Conservation (phyloP, 1,284 basidiomycete species). For the Earliella scabrosa region DNA sequence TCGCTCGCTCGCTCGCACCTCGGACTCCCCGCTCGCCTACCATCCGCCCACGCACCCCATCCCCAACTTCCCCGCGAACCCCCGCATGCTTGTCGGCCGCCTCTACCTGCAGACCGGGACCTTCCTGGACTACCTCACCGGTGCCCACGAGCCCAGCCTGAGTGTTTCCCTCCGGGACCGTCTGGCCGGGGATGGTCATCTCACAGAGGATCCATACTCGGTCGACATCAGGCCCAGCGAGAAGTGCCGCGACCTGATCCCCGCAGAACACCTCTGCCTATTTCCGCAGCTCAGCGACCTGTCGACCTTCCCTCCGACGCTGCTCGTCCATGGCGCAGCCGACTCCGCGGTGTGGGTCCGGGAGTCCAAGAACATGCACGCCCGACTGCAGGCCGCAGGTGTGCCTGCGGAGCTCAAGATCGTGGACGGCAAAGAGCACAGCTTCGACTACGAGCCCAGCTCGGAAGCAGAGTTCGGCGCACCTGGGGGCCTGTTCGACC, state of each 20-base stretch:
- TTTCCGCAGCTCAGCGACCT: slow-evolving; percentile 58
- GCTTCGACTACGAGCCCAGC: slow-evolving; percentile 53
- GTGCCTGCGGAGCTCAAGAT: slow-evolving; percentile 45
- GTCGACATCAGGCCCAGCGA: neutral
- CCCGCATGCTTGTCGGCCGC: slow-evolving; percentile 60
- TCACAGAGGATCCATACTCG: neutral
- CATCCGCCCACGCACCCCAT: slow-evolving; percentile 46
- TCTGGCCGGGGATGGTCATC: neutral
- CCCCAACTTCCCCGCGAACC: slow-evolving; percentile 63
- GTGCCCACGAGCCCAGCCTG: slow-evolving; percentile 55
- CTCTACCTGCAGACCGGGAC: slow-evolving; percentile 63
- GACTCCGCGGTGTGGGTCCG: slow-evolving; percentile 55
- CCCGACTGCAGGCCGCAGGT: slow-evolving; percentile 41
- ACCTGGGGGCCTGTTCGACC: slow-evolving; percentile 39
- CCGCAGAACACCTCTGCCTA: slow-evolving; percentile 41
- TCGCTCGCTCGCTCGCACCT: slow-evolving; percentile 32
- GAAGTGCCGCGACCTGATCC: slow-evolving; percentile 34
- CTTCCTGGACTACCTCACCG: slow-evolving; percentile 66
- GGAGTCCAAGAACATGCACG: slow-evolving; percentile 51
- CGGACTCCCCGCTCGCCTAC: slow-evolving; percentile 55
- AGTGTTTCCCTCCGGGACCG: slow-evolving; percentile 44
- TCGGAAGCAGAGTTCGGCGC: slow-evolving; percentile 42
- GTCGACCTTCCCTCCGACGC: slow-evolving; percentile 53
- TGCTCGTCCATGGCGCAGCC: slow-evolving; percentile 56
- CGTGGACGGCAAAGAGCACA: slow-evolving; percentile 56